Percentiles rank a stretch among this genome's conserved stretches.
Conservation (phyloP, 1,284 basidiomycete genomes). For the Pholiota adiposa region DNA sequence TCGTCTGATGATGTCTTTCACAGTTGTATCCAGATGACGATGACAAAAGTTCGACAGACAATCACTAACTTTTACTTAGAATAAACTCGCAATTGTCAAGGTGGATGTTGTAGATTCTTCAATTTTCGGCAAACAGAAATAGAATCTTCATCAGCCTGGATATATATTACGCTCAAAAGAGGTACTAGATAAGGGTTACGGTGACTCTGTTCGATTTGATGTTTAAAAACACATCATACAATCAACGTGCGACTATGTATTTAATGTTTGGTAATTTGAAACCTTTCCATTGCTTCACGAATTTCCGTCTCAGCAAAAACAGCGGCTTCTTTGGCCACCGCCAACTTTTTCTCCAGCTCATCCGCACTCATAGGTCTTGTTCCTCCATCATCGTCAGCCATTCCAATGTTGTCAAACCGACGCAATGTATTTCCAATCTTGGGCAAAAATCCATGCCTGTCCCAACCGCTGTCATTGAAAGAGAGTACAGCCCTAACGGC, state of each 20-base stretch:
- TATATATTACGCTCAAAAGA: too few species aligned
- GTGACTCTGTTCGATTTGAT: too few species aligned
- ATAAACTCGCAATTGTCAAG: background rate
- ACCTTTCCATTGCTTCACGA: conserved; percentile 70
- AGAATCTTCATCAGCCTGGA: too few species aligned
- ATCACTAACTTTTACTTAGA: background rate
- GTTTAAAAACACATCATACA: too few species aligned
- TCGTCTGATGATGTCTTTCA: background rate
- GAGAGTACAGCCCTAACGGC: conserved; percentile 80
- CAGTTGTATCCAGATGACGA: conserved; percentile 38
- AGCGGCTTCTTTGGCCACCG: conserved; percentile 69
- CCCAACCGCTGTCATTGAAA: conserved; percentile 87
- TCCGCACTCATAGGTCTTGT: conserved; percentile 62
- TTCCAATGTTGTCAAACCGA: conserved; percentile 69
- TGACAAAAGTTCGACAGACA: background rate
- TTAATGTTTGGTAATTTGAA: conserved; percentile 42
- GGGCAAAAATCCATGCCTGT: conserved; percentile 65
- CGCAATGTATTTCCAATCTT: conserved; percentile 65
- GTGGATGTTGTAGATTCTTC: too few species aligned
- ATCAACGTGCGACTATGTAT: background rate
- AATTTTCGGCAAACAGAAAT: too few species aligned
- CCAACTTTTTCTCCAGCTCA: conserved; percentile 75
- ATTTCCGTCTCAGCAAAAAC: conserved; percentile 74
- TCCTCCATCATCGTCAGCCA: conserved; percentile 50
- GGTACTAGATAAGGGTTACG: too few species aligned